Evolutionary conservation across 73 alveolate genomes (phyloP).

Genomic region (Durusdinium trenchii): DNA sequence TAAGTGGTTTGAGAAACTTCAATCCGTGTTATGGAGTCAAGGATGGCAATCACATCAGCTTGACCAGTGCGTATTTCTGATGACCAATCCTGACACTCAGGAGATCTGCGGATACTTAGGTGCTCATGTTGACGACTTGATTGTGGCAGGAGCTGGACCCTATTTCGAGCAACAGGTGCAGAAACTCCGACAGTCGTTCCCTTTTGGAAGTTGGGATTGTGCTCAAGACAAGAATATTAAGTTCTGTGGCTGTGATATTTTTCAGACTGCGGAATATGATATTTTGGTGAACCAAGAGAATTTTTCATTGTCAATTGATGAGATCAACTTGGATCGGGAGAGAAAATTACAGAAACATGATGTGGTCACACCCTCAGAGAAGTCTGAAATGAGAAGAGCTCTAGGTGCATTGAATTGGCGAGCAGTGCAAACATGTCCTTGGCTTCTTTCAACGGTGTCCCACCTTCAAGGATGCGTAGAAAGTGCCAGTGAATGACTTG

Average conservation of each 20-base stretch:
- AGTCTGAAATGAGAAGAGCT: not conserved
- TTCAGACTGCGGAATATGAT: not conserved
- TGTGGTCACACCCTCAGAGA: not conserved
- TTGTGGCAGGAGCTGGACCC: not conserved
- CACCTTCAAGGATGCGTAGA: constrained; percentile 18
- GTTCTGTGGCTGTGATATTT: not conserved
- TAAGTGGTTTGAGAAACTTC: not conserved
- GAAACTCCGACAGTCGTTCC: not conserved
- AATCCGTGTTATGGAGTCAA: not conserved
- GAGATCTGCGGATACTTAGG: not conserved
- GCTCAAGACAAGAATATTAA: not conserved
- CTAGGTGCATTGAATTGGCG: constrained; percentile 24
- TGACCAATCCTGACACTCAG: not conserved
- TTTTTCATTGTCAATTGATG: not conserved
- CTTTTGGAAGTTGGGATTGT: constrained; percentile 23
- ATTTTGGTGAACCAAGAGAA: not conserved
- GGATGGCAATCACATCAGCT: constrained; percentile 21
- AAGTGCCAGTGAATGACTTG: not conserved
- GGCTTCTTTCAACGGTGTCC: constrained; percentile 24
- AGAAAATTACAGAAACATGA: not conserved
- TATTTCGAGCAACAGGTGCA: not conserved
- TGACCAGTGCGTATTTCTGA: not conserved
- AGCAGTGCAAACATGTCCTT: constrained; percentile 1
- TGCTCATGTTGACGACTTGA: constrained; percentile 33
- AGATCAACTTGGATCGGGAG: not conserved